Conservation (phyloP, 371 early-diverging fungal species). For the Mortierella sp. region DNA sequence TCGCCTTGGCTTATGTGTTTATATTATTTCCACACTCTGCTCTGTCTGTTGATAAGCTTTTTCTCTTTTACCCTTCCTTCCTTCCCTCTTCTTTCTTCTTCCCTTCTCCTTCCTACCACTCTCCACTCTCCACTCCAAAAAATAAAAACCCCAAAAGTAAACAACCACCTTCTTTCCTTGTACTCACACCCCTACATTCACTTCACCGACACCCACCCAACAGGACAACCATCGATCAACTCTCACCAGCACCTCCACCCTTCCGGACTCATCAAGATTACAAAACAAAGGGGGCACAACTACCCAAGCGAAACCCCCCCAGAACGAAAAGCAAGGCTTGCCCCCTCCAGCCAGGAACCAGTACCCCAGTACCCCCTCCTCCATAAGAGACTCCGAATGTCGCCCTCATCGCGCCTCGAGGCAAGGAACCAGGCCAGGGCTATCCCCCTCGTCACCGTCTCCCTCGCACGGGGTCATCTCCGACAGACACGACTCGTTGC, state of each 20-base stretch:
- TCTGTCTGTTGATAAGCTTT: background rate
- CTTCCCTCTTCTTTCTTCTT: background rate
- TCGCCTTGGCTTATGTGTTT: background rate
- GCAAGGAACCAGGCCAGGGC: conserved; percentile 34
- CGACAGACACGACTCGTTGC: conserved; percentile 28
- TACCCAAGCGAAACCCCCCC: background rate
- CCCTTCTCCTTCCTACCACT: background rate
- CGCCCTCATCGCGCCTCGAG: conserved; percentile 34
- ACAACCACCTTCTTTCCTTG: background rate
- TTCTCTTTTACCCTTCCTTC: background rate
- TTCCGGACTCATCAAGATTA: background rate
- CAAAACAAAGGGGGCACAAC: background rate
- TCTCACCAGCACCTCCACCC: background rate
- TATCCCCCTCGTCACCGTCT: conserved; percentile 51
- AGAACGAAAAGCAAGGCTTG: background rate
- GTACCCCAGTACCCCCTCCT: background rate
- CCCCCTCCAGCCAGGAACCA: background rate
- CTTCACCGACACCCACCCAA: background rate
- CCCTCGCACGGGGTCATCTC: conserved; percentile 34
- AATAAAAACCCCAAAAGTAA: background rate
- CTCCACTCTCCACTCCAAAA: background rate
- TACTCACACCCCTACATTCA: too few relatives aligned
- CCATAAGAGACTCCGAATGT: conserved; percentile 16
- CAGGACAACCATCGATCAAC: background rate
- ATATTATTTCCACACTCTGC: background rate